Conservation (phyloP, 257 asterid species). For the Nicotiana noctiflora region DNA sequence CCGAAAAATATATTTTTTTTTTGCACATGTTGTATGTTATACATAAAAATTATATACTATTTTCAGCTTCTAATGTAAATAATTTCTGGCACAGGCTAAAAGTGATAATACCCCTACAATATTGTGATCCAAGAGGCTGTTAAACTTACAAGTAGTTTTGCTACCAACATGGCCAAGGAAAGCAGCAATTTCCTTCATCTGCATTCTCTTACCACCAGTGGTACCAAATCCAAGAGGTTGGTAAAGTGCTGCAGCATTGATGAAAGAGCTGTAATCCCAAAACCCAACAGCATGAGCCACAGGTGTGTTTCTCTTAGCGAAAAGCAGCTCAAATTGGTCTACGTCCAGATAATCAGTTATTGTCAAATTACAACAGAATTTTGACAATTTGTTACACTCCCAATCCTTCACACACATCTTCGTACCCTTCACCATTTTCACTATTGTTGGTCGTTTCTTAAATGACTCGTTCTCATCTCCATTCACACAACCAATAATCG, state of each 20-base stretch:
- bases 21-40: too few species aligned
- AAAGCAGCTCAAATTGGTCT: conserved; percentile 67
- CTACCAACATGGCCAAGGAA: conserved; percentile 83
- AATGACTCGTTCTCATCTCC: conserved; percentile 24
- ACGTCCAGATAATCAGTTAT: conserved; percentile 59
- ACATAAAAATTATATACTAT: too few species aligned
- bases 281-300: conserved; percentile 72
- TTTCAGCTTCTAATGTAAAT: too few species aligned
- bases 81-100: accelerated
- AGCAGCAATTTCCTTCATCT: conserved; percentile 74
- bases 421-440: conserved; percentile 56
- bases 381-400: conserved; percentile 62
- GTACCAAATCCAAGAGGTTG: conserved; percentile 90
- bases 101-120: too few species aligned
- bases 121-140: too few species aligned
- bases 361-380: conserved; percentile 68
- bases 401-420: conserved; percentile 64
- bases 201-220: conserved; percentile 56
- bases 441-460: conserved; percentile 27
- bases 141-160: conserved; percentile 62
- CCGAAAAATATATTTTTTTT: too few species aligned
- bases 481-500: background rate
- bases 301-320: conserved; percentile 64
- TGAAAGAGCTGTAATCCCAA: conserved; percentile 77
- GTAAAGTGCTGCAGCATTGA: conserved; percentile 51